Percentiles rank a stretch among this genome's conserved stretches.
Evolutionary conservation across 768 basidiomycete genomes (phyloP).

Genomic region (Amanita inopinata): DNA sequence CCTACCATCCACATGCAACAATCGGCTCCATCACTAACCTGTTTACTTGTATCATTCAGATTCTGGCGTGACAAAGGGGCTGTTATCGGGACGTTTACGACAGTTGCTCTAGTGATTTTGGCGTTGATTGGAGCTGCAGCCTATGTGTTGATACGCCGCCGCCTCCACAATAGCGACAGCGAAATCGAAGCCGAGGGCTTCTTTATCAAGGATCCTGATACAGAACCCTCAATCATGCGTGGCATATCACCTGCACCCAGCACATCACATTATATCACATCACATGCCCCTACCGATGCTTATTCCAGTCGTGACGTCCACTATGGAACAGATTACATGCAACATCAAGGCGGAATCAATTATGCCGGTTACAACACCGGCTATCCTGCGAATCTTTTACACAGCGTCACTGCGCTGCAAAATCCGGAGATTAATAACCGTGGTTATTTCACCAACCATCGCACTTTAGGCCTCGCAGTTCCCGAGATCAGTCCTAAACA

Average conservation of each 20-base stretch:
- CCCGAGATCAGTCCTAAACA: too few species aligned
- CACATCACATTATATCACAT: neutral
- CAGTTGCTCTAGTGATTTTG: conserved; percentile 20
- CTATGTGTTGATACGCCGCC: conserved; percentile 16
- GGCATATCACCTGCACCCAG: neutral
- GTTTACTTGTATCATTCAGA: too few species aligned
- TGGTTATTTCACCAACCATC: too few species aligned
- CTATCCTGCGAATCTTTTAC: too few species aligned
- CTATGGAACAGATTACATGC: conserved; percentile 10
- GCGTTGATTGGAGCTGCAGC: conserved; percentile 18
- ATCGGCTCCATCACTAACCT: too few species aligned
- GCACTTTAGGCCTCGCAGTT: too few species aligned
- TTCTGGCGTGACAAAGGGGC: conserved; percentile 29
- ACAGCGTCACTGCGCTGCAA: too few species aligned
- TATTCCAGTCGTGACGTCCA: conserved; percentile 8
- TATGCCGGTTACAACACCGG: too few species aligned
- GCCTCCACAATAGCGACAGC: conserved; percentile 15
- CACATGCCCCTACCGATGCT: conserved; percentile 4
- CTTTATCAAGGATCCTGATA: conserved; percentile 15
- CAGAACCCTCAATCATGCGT: neutral
- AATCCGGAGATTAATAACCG: too few species aligned
- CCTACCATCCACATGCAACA: too few species aligned
- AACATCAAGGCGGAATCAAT: too few species aligned
- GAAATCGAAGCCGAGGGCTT: conserved; percentile 17
- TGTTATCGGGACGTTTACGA: conserved; percentile 25